phyloP scores from a whole-genome alignment of 371 early-diverging fungal species.

The Rhizopus stolonifer region DNA sequence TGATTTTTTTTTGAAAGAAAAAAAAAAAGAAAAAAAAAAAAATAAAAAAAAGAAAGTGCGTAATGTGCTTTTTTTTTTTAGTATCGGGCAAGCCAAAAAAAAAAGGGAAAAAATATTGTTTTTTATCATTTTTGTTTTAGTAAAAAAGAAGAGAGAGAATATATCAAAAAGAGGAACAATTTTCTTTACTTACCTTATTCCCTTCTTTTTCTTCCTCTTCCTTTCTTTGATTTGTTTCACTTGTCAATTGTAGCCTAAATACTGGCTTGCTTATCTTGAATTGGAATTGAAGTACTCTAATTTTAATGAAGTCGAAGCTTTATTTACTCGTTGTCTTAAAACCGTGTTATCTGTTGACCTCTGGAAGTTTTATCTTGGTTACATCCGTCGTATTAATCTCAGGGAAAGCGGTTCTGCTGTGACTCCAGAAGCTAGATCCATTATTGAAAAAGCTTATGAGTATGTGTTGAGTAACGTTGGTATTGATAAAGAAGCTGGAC shows the following conservation, averaged over 20 bases:
- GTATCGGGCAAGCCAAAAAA: too few species aligned
- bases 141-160: neutral
- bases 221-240: slow-evolving; percentile 3
- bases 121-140: neutral
- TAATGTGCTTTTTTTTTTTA: neutral
- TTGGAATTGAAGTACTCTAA: slow-evolving; percentile 79
- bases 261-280: slow-evolving; percentile 85
- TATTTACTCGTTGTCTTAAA: slow-evolving; percentile 84
- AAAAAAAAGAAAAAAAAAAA: neutral
- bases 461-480: slow-evolving; percentile 87
- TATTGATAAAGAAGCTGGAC: slow-evolving; percentile 85
- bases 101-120: neutral
- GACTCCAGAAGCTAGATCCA: slow-evolving; percentile 68
- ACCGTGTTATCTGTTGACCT: slow-evolving; percentile 83
- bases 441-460: slow-evolving; percentile 85
- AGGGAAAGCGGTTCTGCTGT: slow-evolving; percentile 48
- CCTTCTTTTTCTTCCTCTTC: slow-evolving; percentile 7
- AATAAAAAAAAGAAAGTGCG: too few species aligned
- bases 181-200: slow-evolving; percentile 9
- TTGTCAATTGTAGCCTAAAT: slow-evolving; percentile 64
- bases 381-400: slow-evolving; percentile 78
- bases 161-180: neutral
- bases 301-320: slow-evolving; percentile 74
- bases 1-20: too few species aligned
- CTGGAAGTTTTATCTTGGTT: slow-evolving; percentile 87